A percentile compares a stretch with the other conserved stretches of the same genome.
These are phyloP conservation scores for Vicia sativa DNA, from an alignment of 306 rosid genomes.

Conservation along the genomic window DNA sequence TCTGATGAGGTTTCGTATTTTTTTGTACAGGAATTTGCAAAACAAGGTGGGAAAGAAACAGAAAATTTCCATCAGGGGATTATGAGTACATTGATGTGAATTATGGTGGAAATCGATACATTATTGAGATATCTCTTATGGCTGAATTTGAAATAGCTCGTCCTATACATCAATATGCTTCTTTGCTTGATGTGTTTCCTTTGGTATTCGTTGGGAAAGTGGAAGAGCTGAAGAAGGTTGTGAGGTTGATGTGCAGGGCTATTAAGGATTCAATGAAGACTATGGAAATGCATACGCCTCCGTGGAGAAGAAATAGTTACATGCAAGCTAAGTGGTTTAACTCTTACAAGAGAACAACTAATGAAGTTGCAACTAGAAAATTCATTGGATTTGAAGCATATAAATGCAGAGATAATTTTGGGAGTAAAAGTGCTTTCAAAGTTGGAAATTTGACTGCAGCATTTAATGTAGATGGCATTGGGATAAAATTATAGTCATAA, in stretches of 20 bases:
- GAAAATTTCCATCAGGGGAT: conserved; percentile 57
- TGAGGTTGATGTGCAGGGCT: conserved; percentile 65
- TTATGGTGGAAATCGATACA: conserved; percentile 58
- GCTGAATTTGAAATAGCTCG: conserved; percentile 79
- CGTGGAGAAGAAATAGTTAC: conserved; percentile 82
- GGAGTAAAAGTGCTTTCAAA: conserved; percentile 43
- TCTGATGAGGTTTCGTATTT: conserved; percentile 1
- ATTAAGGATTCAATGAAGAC: conserved; percentile 66
- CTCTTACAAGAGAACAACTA: conserved; percentile 67
- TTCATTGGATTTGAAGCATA: conserved; percentile 48
- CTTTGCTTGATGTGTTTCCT: conserved; percentile 62
- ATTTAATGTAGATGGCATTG: conserved; percentile 34
- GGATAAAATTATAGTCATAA: conserved; percentile 20
- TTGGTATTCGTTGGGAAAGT: conserved; percentile 60
- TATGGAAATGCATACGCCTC: conserved; percentile 61
- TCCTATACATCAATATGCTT: conserved; percentile 55
- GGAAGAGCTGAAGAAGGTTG: conserved; percentile 62
- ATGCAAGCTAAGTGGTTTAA: conserved; percentile 82
- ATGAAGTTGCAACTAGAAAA: conserved; percentile 41
- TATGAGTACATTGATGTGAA: conserved; percentile 75
- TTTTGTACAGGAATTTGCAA: conserved; percentile 83
- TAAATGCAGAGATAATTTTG: conserved; percentile 54
- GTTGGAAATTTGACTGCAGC: conserved; percentile 61
- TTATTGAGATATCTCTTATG: conserved; percentile 55
- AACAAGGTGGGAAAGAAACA: conserved; percentile 63